These are phyloP conservation scores for Saturnispora serradocipensis DNA, from an alignment of 805 yeast genomes.

Conservation along the genomic window DNA sequence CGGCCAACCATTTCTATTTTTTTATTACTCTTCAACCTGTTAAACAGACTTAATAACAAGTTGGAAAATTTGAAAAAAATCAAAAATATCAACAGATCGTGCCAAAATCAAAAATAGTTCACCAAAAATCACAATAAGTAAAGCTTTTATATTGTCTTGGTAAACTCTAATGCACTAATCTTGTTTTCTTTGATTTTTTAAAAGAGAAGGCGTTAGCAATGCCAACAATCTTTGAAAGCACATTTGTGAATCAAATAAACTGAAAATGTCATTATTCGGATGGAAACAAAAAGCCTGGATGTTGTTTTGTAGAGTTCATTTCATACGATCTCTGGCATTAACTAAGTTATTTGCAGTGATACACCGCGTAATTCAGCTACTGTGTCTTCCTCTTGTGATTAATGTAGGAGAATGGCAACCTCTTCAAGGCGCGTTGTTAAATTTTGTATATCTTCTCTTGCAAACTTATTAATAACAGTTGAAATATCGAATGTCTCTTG, in stretches of 20 bases:
- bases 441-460: not conserved
- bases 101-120: not conserved
- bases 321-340: not conserved
- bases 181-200: not conserved
- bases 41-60: not conserved
- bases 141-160: not conserved
- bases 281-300: not conserved
- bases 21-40: not conserved
- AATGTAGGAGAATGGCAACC: not conserved
- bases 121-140: not conserved
- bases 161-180: too few species aligned
- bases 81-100: not conserved
- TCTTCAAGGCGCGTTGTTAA: not conserved
- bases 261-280: too few species aligned
- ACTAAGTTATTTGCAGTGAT: not conserved
- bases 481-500: conserved; percentile 1
- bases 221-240: not conserved
- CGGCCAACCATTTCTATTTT: conserved; percentile 29
- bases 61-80: not conserved
- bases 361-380: too few species aligned
- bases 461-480: not conserved
- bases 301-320: not conserved
- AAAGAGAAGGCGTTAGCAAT: not conserved
- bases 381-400: too few species aligned
- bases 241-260: too few species aligned